Base-by-base conservation (phyloP, 2,329 filamentous ascomycete species). In the Chaetomiaceae sp. region DNA sequence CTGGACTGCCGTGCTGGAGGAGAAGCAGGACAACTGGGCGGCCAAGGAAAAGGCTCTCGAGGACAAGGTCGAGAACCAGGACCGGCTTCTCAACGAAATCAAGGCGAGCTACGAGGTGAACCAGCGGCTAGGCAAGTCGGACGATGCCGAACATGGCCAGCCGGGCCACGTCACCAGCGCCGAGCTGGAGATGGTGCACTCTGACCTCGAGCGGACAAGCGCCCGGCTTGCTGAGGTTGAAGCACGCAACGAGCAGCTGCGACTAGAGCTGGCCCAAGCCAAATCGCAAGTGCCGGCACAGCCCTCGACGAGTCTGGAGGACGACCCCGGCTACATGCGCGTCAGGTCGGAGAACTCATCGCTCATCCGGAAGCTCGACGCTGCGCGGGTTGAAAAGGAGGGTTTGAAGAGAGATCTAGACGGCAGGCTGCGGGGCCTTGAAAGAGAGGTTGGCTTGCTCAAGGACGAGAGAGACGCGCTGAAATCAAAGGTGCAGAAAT, bases 31-130 rank as follows among this genome's bases (percentile, higher is more conserved):
- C 64, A 98, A 98, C 62, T 98, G 93, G 93, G 83, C 86, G 44
- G 83, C 91, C 8, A 96, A 95, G 63, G 93, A 98, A 70, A 64
- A 86, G 69, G 82, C 79, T 22, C 68, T 96, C 49, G 89, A 95
- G 60, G 91, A 97, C 58, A 97, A 96, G 68, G 75, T 95, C 3
- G 91, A 96, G 65, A 94, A 85, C 58, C 91, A 98, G 62, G 93
- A 98, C 39, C 82, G 89, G 6, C 69, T 98, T 32, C 68, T 98
- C 56, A 95, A 86, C 61, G 94, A 98, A 65, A 81, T 97, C 62
- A 97, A 96, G 68, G 93, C 93, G 20, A 96, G 83, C 69, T 96
- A 96, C 62, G 93, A 98, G 66, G 93, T 98, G 45, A 93, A 88
- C 37, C 90, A 97, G 64, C 79, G 93, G 41, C 73, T 98, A 41